Evolutionary conservation across 2,329 filamentous ascomycete species (phyloP), one percentile per base, ranked within the genome.

Genomic region (Phyllosticta citribraziliensis): DNA sequence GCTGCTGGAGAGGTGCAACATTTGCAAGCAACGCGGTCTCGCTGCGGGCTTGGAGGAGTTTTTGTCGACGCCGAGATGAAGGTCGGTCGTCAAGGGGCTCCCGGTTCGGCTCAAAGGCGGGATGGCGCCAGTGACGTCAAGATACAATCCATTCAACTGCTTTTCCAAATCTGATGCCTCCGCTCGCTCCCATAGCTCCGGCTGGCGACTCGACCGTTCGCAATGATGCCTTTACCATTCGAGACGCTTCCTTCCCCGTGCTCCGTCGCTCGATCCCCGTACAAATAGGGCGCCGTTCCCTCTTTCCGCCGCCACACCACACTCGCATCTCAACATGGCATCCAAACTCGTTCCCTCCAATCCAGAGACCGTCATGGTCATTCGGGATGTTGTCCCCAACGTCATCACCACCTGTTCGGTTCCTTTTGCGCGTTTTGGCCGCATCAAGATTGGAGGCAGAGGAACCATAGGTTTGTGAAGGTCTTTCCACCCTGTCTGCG

Each of bases 301-400:
- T n/a, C n/a, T 47, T n/a, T n/a, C 40, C 14, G 19, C 14, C 14
- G 2, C 11, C 5, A 40, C 17, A 40, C 35, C 12, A 12, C 53
- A 24, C 9, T 10, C 24, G 12, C 35, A 61, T 35, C 19, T 25
- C 65, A 68, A 58, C 25, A 75, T 75, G 73, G 62, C 71, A 47
- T 69, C 67, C 8, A 75, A 74, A 64, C 64, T 75, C 60, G 74
- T 80, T 20, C 79, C 79, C 2, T 71, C 72, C n/a, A 86, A 93
- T 68, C 91, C 92, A 12, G 82, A 85, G 19, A 84, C 89, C 69
- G 86, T 94, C 65, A 95, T 96, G 88, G 90, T 96, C 64, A 93
- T 96, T 69, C 89, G 93, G 65, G 83, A 91, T 67, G 77, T 97
- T 67, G 89, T 88, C 1, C 88, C 89, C 14, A 86, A 88, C 66